A percentile compares a stretch with the other conserved stretches of the same genome.
These are phyloP conservation scores for Parastagonospora nodorum DNA, from an alignment of 2,329 filamentous ascomycete genomes.

Conservation along the genomic window DNA sequence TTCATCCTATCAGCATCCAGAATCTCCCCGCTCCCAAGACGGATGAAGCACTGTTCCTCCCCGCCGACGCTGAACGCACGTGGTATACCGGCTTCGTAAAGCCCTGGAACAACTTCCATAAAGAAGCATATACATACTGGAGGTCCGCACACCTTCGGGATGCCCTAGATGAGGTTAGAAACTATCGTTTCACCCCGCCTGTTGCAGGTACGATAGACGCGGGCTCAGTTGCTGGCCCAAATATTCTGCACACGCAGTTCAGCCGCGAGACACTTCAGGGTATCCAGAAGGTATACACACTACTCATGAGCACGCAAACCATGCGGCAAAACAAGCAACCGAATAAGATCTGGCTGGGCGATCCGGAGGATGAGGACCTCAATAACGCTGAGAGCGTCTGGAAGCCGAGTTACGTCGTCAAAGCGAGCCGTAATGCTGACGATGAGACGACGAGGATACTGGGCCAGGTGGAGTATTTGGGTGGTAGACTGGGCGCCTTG, in stretches of 20 bases:
- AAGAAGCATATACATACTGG: constrained; percentile 4
- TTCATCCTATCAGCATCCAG: neutral
- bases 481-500: constrained; percentile 16
- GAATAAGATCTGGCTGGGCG: constrained; percentile 4
- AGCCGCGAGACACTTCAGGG: constrained; percentile 10
- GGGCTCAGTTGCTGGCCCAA: neutral
- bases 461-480: constrained; percentile 26
- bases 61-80: constrained; percentile 5
- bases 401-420: constrained; percentile 16
- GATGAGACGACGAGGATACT: constrained; percentile 10
- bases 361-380: constrained; percentile 4
- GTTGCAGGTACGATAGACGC: neutral
- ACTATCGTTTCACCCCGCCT: constrained; percentile 1
- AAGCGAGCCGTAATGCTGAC: constrained; percentile 1
- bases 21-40: neutral
- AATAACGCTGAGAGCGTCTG: constrained; percentile 7
- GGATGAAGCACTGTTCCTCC: constrained; percentile 11
- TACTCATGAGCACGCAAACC: constrained; percentile 2
- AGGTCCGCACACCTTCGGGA: neutral
- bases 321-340: neutral
- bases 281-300: constrained; percentile 5
- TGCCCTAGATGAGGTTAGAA: constrained; percentile 11
- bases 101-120: constrained; percentile 13
- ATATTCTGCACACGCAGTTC: constrained; percentile 8
- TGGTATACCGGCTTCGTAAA: constrained; percentile 25